Percentiles rank a stretch among this genome's conserved stretches.
phyloP scores from a whole-genome alignment of 106 monocot species.

The Posidonia australis region DNA sequence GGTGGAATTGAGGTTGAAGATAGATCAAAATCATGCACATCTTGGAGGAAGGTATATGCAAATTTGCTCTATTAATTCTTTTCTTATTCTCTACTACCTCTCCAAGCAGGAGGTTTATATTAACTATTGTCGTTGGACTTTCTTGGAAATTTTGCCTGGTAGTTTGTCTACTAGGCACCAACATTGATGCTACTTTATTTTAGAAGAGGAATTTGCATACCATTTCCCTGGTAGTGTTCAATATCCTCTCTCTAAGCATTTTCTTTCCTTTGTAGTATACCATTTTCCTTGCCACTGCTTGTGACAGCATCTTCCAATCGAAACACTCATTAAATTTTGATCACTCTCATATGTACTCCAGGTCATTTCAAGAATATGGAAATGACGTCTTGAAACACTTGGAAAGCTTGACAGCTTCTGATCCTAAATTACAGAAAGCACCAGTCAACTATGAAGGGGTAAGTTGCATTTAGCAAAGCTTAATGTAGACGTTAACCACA shows the following conservation, averaged over 20 bases:
- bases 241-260: too few species aligned
- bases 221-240: too few species aligned
- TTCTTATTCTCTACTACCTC: too few species aligned
- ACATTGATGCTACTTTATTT: too few species aligned
- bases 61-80: neutral
- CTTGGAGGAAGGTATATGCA: conserved; percentile 79
- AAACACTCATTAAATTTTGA: too few species aligned
- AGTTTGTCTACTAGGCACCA: neutral
- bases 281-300: too few species aligned
- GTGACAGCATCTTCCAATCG: too few species aligned
- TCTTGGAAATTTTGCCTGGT: neutral
- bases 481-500: too few species aligned
- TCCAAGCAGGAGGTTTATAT: neutral
- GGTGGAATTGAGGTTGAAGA: conserved; percentile 86
- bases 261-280: too few species aligned
- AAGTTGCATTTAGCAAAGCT: too few species aligned
- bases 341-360: conserved; percentile 12
- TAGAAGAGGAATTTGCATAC: too few species aligned
- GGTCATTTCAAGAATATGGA: conserved; percentile 90
- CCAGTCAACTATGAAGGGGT: conserved; percentile 87
- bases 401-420: conserved; percentile 33
- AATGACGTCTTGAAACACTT: conserved; percentile 66
- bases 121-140: neutral
- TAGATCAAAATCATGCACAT: conserved; percentile 77
- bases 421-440: conserved; percentile 64